phyloP scores from a whole-genome alignment of 2,329 filamentous ascomycete genomes.

The Hirsutella rhossiliensis region DNA sequence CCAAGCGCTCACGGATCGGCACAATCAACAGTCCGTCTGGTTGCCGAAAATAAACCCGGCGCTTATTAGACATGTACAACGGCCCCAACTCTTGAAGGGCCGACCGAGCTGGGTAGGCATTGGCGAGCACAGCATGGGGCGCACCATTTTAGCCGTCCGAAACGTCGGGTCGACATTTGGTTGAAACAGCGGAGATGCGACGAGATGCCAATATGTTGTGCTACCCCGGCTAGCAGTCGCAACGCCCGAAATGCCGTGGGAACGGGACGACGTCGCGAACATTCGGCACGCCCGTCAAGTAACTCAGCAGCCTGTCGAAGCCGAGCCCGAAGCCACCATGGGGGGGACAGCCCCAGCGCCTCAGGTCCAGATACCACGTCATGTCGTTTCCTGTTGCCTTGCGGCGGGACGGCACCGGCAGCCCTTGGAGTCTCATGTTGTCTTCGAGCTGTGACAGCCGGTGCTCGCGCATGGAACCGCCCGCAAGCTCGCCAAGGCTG shows the following conservation, averaged over 20 bases:
- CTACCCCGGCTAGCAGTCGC: slow-evolving; percentile 35
- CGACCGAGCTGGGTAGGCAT: not conserved
- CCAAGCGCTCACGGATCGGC: no score
- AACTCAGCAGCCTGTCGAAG: slow-evolving; percentile 77
- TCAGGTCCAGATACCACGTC: slow-evolving; percentile 80
- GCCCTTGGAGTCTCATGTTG: slow-evolving; percentile 58
- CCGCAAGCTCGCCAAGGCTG: slow-evolving; percentile 74
- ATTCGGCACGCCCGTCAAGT: slow-evolving; percentile 69
- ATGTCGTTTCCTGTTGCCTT: slow-evolving; percentile 27
- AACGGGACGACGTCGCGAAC: slow-evolving; percentile 80
- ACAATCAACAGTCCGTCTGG: no score
- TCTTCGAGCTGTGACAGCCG: slow-evolving; percentile 52
- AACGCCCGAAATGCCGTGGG: slow-evolving; percentile 59
- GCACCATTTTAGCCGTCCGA: not conserved
- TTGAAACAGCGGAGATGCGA: not conserved
- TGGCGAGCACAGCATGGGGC: slow-evolving; percentile 3
- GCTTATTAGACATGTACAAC: not conserved
- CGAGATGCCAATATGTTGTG: slow-evolving; percentile 1
- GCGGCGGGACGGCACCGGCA: slow-evolving; percentile 30
- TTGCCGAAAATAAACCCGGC: no score
- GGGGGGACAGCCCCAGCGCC: slow-evolving; percentile 81
- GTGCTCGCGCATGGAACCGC: slow-evolving; percentile 83
- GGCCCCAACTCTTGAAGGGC: not conserved
- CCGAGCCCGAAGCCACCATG: slow-evolving; percentile 87
- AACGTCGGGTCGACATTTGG: not conserved